Evolutionary conservation across 73 alveolate species (phyloP).

Genomic region (Tetrahymena malaccensis): DNA sequence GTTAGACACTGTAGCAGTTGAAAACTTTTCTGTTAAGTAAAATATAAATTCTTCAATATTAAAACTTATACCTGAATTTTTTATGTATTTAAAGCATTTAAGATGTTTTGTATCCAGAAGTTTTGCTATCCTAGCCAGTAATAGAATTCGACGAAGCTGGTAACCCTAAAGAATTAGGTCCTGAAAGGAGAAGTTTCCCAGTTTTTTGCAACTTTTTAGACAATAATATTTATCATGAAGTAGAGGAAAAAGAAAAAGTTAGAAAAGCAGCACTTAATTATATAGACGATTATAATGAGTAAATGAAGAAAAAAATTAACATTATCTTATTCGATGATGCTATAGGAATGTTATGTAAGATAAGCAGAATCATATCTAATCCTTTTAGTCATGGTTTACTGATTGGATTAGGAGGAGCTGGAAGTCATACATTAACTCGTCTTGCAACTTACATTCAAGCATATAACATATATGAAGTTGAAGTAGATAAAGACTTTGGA

Average conservation of each 20-base stretch:
- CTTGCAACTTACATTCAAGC: conserved; percentile 81
- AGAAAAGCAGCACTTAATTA: neutral
- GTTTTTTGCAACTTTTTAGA: conserved; percentile 8
- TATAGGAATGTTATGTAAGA: conserved; percentile 67
- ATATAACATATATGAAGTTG: conserved; percentile 71
- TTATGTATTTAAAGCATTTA: neutral
- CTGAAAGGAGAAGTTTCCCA: neutral
- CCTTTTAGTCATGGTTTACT: conserved; percentile 81
- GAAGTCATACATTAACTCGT: conserved; percentile 41
- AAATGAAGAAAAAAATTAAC: conserved; percentile 63
- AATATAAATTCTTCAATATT: neutral
- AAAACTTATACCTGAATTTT: neutral
- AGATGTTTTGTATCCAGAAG: neutral
- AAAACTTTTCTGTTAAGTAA: conserved; percentile 10
- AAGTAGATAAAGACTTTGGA: conserved; percentile 73
- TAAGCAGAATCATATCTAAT: conserved; percentile 70
- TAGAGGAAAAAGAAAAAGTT: neutral
- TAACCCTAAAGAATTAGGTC: neutral
- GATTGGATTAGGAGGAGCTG: conserved; percentile 86
- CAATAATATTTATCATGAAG: conserved; percentile 24
- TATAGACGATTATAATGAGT: conserved; percentile 12
- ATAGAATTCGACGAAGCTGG: neutral
- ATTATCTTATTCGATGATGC: conserved; percentile 80
- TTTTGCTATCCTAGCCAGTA: neutral
- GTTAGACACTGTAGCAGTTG: conserved; percentile 60